Conservation (phyloP, 306 rosid genomes). For the Corylus heterophylla region DNA sequence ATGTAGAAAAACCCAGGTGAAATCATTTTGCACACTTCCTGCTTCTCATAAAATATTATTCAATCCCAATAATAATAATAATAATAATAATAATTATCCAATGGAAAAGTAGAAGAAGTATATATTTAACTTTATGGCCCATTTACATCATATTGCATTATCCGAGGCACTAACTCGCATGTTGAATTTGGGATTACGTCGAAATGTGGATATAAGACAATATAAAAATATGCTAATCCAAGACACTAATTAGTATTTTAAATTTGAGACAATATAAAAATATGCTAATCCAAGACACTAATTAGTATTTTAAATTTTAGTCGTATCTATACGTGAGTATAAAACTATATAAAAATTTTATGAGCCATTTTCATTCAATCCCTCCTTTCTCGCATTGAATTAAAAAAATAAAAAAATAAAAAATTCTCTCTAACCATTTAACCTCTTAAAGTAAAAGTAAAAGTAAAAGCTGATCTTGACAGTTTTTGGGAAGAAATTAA, state of each 20-base stretch:
- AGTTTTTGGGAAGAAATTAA: background rate
- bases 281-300: background rate
- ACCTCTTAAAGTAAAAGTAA: background rate
- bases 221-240: background rate
- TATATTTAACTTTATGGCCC: background rate
- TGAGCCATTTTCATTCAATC: too few species aligned
- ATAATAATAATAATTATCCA: background rate
- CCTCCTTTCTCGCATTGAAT: too few species aligned
- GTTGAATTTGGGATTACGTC: too few species aligned
- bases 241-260: background rate
- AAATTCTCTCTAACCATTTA: too few species aligned
- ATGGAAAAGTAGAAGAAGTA: background rate
- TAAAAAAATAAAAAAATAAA: too few species aligned
- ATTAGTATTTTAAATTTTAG: too few species aligned
- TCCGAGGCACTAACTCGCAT: too few species aligned
- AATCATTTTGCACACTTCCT: background rate
- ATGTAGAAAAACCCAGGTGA: background rate
- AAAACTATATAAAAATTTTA: too few species aligned
- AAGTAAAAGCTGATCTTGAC: background rate
- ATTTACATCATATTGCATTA: background rate
- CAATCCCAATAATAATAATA: too few species aligned
- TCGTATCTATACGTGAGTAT: too few species aligned
- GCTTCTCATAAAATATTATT: background rate
- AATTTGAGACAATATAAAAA: too few species aligned
- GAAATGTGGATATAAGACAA: too few species aligned